A percentile compares a stretch with the other conserved stretches of the same genome.
Evolutionary conservation across 2,329 filamentous ascomycete genomes (phyloP).

Genomic region (Cyphellophora europaea): DNA sequence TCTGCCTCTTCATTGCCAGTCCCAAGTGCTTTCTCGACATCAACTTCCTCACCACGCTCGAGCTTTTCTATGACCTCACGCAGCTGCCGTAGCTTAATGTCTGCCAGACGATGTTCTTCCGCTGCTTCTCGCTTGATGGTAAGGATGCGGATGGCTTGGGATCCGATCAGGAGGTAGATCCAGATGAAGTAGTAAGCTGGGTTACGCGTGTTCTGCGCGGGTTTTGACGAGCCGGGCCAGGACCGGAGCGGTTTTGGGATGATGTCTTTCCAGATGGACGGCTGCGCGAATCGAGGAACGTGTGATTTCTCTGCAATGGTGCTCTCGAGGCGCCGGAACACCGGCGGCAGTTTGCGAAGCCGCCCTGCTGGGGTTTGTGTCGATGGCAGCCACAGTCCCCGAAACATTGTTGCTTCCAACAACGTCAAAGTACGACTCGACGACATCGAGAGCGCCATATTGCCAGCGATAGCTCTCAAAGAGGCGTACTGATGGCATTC

Average conservation of each 20-base stretch:
- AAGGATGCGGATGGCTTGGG: constrained; percentile 91
- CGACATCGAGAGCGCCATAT: no score
- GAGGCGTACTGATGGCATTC: no score
- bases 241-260: constrained; percentile 49
- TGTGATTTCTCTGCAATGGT: constrained; percentile 8
- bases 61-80: constrained; percentile 50
- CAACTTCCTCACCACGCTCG: constrained; percentile 52
- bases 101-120: constrained; percentile 64
- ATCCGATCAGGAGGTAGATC: constrained; percentile 81
- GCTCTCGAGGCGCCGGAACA: constrained; percentile 6
- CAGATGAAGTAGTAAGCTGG: constrained; percentile 71
- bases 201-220: constrained; percentile 34
- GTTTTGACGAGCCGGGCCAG: constrained; percentile 23
- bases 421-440: no score
- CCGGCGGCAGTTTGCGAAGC: no score
- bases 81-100: constrained; percentile 67
- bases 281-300: constrained; percentile 35
- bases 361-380: no score
- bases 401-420: no score
- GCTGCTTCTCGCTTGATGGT: constrained; percentile 65
- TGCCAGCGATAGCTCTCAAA: no score
- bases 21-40: constrained; percentile 74
- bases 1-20: constrained; percentile 68
- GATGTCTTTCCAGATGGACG: constrained; percentile 60
- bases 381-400: no score